Conservation (phyloP, 2,329 filamentous ascomycete genomes). For the Pestalotiopsis sp. region DNA sequence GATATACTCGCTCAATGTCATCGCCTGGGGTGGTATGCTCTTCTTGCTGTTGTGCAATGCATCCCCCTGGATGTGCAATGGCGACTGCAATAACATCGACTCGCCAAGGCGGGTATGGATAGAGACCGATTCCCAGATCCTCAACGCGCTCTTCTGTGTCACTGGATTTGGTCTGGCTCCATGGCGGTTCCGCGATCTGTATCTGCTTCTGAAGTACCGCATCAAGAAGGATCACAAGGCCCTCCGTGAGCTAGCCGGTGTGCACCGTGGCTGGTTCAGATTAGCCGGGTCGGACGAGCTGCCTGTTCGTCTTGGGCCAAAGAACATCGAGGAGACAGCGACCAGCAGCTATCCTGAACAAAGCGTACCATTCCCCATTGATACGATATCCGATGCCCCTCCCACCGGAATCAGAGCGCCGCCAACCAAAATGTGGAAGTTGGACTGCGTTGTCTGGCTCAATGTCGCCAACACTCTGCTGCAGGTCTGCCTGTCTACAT, state of each 20-base stretch:
- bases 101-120: constrained; percentile 76
- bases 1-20: constrained; percentile 79
- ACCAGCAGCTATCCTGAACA: constrained; percentile 38
- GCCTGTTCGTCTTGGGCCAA: constrained; percentile 54
- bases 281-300: constrained; percentile 67
- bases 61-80: constrained; percentile 72
- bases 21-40: constrained; percentile 91
- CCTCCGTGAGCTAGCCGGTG: constrained; percentile 71
- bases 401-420: constrained; percentile 73
- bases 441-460: constrained; percentile 79
- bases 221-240: constrained; percentile 53
- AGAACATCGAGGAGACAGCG: constrained; percentile 47
- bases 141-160: constrained; percentile 84
- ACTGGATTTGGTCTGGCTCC: constrained; percentile 84
- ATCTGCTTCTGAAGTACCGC: constrained; percentile 68
- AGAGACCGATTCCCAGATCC: constrained; percentile 80
- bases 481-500: constrained; percentile 71
- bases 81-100: constrained; percentile 70
- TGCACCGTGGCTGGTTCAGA: constrained; percentile 77
- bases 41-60: constrained; percentile 82
- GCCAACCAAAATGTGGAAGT: constrained; percentile 71
- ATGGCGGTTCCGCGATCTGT: constrained; percentile 79
- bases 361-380: constrained; percentile 64
- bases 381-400: constrained; percentile 66
- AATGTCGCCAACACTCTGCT: constrained; percentile 81